Percentiles rank a stretch among this genome's conserved stretches.
Evolutionary conservation across 1,284 basidiomycete species (phyloP).

Genomic region (Meira nashicola): DNA sequence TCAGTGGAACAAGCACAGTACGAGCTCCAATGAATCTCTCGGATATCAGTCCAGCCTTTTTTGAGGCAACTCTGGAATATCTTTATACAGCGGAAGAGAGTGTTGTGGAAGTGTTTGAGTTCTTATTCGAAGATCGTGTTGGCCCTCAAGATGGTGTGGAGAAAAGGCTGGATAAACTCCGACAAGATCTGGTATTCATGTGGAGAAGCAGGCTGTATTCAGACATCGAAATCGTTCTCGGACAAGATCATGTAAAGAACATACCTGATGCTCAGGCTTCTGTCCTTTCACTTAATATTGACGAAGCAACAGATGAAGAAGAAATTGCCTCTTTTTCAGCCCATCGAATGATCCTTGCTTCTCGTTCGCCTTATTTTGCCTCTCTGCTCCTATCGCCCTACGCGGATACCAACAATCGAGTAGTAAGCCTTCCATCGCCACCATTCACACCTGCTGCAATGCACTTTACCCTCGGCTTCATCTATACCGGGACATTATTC

Average conservation of each 20-base stretch:
- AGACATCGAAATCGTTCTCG: constrained; percentile 39
- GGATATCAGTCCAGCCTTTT: constrained; percentile 31
- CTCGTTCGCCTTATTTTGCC: constrained; percentile 81
- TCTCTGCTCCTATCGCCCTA: constrained; percentile 68
- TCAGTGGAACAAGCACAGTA: constrained; percentile 29
- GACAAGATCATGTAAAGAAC: constrained; percentile 16
- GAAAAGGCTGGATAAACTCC: constrained; percentile 76
- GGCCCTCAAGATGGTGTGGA: constrained; percentile 59
- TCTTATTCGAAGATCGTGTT: constrained; percentile 35
- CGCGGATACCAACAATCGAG: constrained; percentile 23
- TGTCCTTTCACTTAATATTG: constrained; percentile 23
- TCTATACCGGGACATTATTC: constrained; percentile 87
- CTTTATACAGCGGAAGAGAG: constrained; percentile 44
- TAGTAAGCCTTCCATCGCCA: constrained; percentile 56
- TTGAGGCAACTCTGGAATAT: constrained; percentile 38
- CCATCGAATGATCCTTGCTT: constrained; percentile 85
- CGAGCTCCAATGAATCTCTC: constrained; percentile 29
- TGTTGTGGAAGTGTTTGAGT: constrained; percentile 38
- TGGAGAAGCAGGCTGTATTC: constrained; percentile 47
- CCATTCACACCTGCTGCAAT: constrained; percentile 91
- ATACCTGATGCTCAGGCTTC: constrained; percentile 39
- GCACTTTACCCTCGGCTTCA: constrained; percentile 87
- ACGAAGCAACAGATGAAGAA: constrained; percentile 20
- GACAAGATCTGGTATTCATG: constrained; percentile 52
- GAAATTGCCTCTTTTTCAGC: constrained; percentile 64